phyloP scores from a whole-genome alignment of 2,329 filamentous ascomycete genomes.

The Epichloe hybrida region DNA sequence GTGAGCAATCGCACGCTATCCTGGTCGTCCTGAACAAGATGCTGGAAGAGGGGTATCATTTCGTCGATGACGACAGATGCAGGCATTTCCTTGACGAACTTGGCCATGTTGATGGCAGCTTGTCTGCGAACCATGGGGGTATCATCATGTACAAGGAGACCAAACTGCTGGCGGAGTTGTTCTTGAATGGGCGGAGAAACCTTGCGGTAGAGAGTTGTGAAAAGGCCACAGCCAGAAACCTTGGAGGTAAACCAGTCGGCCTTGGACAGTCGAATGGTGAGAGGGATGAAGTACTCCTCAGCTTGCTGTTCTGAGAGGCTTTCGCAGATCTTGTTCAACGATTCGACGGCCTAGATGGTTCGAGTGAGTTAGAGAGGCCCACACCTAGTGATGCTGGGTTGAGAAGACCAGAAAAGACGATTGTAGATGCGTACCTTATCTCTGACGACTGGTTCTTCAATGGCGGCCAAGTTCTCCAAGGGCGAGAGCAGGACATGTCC shows the following conservation, averaged over 20 bases:
- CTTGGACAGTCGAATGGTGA: conserved; percentile 91
- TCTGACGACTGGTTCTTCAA: conserved; percentile 92
- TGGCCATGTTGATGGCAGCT: conserved; percentile 88
- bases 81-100: conserved; percentile 96
- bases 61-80: conserved; percentile 86
- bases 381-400: too few relatives aligned
- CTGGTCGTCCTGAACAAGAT: conserved; percentile 90
- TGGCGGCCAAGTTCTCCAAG: conserved; percentile 92
- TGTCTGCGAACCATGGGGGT: conserved; percentile 98
- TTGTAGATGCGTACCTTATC: conserved; percentile 62
- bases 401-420: neutral
- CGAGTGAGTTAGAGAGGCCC: conserved; percentile 3
- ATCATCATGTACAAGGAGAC: conserved; percentile 89
- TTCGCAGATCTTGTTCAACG: conserved; percentile 96
- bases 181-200: conserved; percentile 80
- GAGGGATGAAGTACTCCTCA: conserved; percentile 93
- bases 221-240: conserved; percentile 93
- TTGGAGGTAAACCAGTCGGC: conserved; percentile 99
- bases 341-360: conserved; percentile 72
- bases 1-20: conserved; percentile 93
- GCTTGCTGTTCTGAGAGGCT: conserved; percentile 84
- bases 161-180: conserved; percentile 81
- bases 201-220: conserved; percentile 85
- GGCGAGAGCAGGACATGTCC: conserved; percentile 94
- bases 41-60: conserved; percentile 98